Conservation (phyloP, 2,329 filamentous ascomycete genomes). For the Pseudogymnoascus pannorum region DNA sequence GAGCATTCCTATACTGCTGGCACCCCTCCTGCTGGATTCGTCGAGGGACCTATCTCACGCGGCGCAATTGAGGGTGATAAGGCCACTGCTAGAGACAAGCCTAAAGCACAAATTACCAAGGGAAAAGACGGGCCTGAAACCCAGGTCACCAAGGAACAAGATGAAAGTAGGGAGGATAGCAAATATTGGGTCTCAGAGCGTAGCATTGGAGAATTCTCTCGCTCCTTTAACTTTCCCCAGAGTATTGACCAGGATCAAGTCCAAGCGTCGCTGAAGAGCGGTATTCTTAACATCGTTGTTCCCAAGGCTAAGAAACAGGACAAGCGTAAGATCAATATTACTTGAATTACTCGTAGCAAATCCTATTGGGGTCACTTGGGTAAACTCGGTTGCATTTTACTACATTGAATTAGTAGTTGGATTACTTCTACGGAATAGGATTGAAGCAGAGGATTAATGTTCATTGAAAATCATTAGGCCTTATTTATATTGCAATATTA, state of each 20-base stretch:
- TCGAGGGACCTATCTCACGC: slow-evolving; percentile 35
- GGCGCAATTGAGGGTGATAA: slow-evolving; percentile 25
- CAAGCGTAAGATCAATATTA: slow-evolving; percentile 46
- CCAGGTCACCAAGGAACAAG: no score
- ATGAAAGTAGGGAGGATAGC: slow-evolving; percentile 33
- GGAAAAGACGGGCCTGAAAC: slow-evolving; percentile 32
- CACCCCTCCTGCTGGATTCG: slow-evolving; percentile 40
- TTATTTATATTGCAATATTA: no score
- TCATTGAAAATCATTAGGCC: no score
- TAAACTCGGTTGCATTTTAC: no score
- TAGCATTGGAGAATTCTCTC: slow-evolving; percentile 58
- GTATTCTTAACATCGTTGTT: slow-evolving; percentile 55
- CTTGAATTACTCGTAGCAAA: background rate
- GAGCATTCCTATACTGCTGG: slow-evolving; percentile 57
- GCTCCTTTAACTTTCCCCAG: slow-evolving; percentile 60
- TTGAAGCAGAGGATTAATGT: no score
- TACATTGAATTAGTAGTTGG: no score
- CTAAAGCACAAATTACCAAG: slow-evolving; percentile 36
- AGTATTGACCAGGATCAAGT: slow-evolving; percentile 57
- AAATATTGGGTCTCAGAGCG: slow-evolving; percentile 69
- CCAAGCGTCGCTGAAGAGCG: slow-evolving; percentile 55
- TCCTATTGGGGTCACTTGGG: no score
- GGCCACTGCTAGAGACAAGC: slow-evolving; percentile 26
- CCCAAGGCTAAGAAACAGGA: slow-evolving; percentile 59
- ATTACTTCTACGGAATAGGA: no score